Evolutionary conservation across 2,329 filamentous ascomycete genomes (phyloP).

Genomic region (Pseudogymnoascus sp.): DNA sequence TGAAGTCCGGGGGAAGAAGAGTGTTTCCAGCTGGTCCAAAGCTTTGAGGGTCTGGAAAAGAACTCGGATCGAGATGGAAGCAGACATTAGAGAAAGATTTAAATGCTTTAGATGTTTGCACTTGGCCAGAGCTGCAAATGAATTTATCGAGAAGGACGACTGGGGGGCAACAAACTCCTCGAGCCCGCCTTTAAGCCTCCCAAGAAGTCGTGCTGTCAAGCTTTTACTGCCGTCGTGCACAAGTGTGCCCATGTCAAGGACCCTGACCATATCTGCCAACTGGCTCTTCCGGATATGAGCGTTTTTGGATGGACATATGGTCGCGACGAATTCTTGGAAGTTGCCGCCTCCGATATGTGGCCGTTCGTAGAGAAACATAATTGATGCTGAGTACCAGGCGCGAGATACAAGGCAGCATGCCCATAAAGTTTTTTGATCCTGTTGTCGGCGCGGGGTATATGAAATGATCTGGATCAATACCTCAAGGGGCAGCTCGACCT

Average conservation of each 20-base stretch:
- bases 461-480: constrained; percentile 27
- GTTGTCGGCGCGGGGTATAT: constrained; percentile 21
- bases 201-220: constrained; percentile 27
- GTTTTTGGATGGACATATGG: constrained; percentile 30
- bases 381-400: constrained; percentile 25
- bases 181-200: constrained; percentile 27
- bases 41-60: constrained; percentile 27
- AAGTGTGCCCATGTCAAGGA: constrained; percentile 28
- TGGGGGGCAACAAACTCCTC: constrained; percentile 30
- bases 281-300: constrained; percentile 27
- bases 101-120: constrained; percentile 26
- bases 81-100: constrained; percentile 27
- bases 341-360: constrained; percentile 26
- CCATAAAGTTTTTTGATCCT: constrained; percentile 23
- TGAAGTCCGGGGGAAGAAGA: constrained; percentile 28
- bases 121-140: constrained; percentile 29
- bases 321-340: constrained; percentile 27
- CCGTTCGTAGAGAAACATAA: constrained; percentile 23
- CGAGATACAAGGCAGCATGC: constrained; percentile 26
- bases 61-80: constrained; percentile 25
- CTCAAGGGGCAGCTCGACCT: constrained; percentile 26
- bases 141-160: constrained; percentile 28
- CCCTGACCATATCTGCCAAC: constrained; percentile 24
- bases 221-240: constrained; percentile 27
- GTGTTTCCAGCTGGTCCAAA: constrained; percentile 24